phyloP scores from a whole-genome alignment of 2,329 filamentous ascomycete genomes.

The Aspergillus ruber region DNA sequence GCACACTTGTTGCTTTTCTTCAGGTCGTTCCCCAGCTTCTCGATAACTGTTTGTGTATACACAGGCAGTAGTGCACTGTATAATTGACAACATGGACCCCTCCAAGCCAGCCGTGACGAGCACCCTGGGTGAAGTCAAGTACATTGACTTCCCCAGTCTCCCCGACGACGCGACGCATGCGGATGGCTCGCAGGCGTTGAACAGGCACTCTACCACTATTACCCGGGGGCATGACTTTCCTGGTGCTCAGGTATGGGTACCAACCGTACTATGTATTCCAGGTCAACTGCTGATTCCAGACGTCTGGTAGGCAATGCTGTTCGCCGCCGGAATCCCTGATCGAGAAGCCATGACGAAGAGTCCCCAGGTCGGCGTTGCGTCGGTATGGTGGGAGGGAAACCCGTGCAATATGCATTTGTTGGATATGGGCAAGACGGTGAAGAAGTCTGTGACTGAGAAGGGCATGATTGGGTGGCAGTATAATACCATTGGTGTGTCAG shows the following conservation, averaged over 20 bases:
- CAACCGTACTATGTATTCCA: neutral
- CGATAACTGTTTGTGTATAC: neutral
- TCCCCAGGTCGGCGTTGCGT: slow-evolving; percentile 84
- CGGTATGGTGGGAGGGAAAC: slow-evolving; percentile 97
- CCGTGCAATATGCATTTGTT: slow-evolving; percentile 79
- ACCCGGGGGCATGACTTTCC: slow-evolving; percentile 86
- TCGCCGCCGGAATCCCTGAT: slow-evolving; percentile 81
- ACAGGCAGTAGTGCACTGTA: neutral
- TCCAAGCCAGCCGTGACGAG: slow-evolving; percentile 14
- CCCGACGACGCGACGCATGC: slow-evolving; percentile 44
- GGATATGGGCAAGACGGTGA: slow-evolving; percentile 81
- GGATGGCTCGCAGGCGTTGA: slow-evolving; percentile 62
- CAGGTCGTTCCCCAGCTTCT: neutral
- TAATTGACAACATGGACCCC: slow-evolving; percentile 15
- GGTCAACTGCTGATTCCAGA: neutral
- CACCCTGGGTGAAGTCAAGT: slow-evolving; percentile 42
- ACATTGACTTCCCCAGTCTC: slow-evolving; percentile 53
- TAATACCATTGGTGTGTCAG: slow-evolving; percentile 82
- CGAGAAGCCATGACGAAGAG: slow-evolving; percentile 80
- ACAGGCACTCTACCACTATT: slow-evolving; percentile 76
- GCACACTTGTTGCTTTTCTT: neutral
- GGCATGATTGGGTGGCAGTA: slow-evolving; percentile 94
- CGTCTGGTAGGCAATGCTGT: slow-evolving; percentile 74
- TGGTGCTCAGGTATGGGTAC: slow-evolving; percentile 69
- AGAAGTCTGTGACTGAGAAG: slow-evolving; percentile 70